Evolutionary conservation across 1,284 basidiomycete genomes (phyloP).

Genomic region (Tremellales sp.): DNA sequence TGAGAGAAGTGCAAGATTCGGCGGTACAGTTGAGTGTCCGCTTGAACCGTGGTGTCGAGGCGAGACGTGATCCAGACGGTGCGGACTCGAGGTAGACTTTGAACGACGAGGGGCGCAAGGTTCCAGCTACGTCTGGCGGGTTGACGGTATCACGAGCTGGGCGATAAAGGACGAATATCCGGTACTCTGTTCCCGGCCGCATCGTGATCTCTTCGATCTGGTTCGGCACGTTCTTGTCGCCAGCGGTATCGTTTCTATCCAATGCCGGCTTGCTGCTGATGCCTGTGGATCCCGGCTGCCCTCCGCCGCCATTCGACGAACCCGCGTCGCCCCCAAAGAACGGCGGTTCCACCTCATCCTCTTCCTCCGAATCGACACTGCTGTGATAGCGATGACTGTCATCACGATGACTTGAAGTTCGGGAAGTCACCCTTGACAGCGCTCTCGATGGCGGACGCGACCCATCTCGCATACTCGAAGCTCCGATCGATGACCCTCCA

Average conservation of each 20-base stretch:
- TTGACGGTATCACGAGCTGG: constrained; percentile 41
- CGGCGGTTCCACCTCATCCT: constrained; percentile 25
- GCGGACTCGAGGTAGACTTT: constrained; percentile 50
- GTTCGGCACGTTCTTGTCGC: constrained; percentile 36
- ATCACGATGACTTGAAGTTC: constrained; percentile 31
- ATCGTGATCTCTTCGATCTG: constrained; percentile 53
- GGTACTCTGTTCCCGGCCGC: constrained; percentile 52
- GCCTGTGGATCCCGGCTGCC: no score
- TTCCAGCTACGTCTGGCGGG: constrained; percentile 41
- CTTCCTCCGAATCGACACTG: constrained; percentile 24
- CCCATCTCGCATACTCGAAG: constrained; percentile 19
- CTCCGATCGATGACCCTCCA: not conserved
- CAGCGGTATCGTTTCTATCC: no score
- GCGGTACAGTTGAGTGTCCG: constrained; percentile 48
- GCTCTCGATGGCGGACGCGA: constrained; percentile 35
- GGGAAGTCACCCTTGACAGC: constrained; percentile 36
- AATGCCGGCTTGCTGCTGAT: constrained; percentile 13
- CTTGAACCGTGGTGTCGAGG: constrained; percentile 7
- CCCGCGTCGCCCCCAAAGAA: constrained; percentile 20
- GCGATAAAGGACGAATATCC: constrained; percentile 51
- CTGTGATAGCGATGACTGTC: constrained; percentile 17
- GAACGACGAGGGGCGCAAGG: constrained; percentile 47
- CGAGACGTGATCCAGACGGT: constrained; percentile 19
- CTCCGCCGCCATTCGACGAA: no score
- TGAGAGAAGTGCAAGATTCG: constrained; percentile 52